Evolutionary conservation across 108 stramenopile species (phyloP), one percentile per base, ranked within the genome.

Genomic region (Nitzschia palea): DNA sequence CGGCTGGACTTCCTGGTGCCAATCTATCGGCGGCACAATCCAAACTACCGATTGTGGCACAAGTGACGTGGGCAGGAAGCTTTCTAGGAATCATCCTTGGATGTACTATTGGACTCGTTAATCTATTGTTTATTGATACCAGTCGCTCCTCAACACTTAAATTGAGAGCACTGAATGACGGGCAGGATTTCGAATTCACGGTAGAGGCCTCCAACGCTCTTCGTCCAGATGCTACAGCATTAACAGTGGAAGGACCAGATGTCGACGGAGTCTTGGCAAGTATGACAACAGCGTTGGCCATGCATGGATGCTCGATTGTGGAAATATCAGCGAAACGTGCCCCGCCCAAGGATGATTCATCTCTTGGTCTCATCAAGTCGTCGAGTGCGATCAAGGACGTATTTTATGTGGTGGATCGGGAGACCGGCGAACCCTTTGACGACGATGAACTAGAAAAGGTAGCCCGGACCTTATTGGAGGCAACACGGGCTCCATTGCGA

Each of bases 71-170:
- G 17, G 25, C 78, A n/a, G 89, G 84, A 30, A 79, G 64, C 12
- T 50, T 77, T 22, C 2, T 48, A 1, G 89, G 92, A 12, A 86
- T 90, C 18, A 58, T 85, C 1, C 1, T 82, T 0, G 92, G 92
- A 31, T 89, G 88, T 62, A 43, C 77, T 22, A 45, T 94, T 33
- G 92, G 92, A 10, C 75, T 89, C 60, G 53, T 68, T 27, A 84
- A 81, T 55, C 73, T 94, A 9, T 33, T 89, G 20, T 83, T 94
- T 50, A 78, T 89, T 54, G 90, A 91, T 70, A 80, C 79, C 2
- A 78, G 89, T 37, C 67, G 72, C 30, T 73, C 79, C 0, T 74
- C 82, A 0, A 58, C 77, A 28, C 64, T 89, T 30, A 89, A 89
- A 68, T 56, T 86, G 28, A 79, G 84, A 55, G 82, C 80, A 3